Conservation (phyloP, 2,329 filamentous ascomycete species). For the Alternaria arbusti region DNA sequence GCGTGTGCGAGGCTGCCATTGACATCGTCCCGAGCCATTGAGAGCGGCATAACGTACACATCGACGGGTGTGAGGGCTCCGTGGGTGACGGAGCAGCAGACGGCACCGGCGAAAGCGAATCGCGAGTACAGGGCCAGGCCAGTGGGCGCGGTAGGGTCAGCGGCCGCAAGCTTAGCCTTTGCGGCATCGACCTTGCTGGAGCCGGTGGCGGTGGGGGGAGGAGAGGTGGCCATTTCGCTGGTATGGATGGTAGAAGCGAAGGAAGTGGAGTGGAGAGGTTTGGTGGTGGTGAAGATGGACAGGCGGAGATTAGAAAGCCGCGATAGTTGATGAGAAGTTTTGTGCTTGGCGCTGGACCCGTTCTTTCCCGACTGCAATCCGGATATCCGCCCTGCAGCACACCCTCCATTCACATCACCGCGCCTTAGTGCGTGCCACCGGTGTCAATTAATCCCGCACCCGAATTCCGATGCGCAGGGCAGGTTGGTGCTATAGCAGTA, state of each 20-base stretch:
- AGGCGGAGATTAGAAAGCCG: constrained; percentile 26
- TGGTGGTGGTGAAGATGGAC: constrained; percentile 24
- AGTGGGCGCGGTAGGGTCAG: constrained; percentile 61
- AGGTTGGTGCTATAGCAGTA: not conserved
- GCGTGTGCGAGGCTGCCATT: constrained; percentile 35
- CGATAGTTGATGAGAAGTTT: constrained; percentile 24
- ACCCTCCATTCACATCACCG: constrained; percentile 21
- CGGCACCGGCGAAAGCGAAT: constrained; percentile 95
- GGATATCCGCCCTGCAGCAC: constrained; percentile 13
- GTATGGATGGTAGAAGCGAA: constrained; percentile 20
- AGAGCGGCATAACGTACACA: constrained; percentile 75
- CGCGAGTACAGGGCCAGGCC: constrained; percentile 84
- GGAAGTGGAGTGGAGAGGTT: constrained; percentile 37
- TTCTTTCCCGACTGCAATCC: constrained; percentile 20
- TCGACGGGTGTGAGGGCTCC: constrained; percentile 96
- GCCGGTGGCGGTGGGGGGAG: constrained; percentile 57
- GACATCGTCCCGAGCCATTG: constrained; percentile 13
- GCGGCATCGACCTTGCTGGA: constrained; percentile 61
- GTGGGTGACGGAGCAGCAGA: constrained; percentile 99
- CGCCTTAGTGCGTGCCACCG: constrained; percentile 16
- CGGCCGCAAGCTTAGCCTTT: constrained; percentile 55
- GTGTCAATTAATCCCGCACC: constrained; percentile 15
- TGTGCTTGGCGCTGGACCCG: constrained; percentile 22
- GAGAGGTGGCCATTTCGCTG: constrained; percentile 40
- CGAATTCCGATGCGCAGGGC: not conserved